A percentile compares a stretch with the other conserved stretches of the same genome.
These are phyloP conservation scores for Neurospora sp. DNA, from an alignment of 495 filamentous ascomycete species.

Conservation along the genomic window DNA sequence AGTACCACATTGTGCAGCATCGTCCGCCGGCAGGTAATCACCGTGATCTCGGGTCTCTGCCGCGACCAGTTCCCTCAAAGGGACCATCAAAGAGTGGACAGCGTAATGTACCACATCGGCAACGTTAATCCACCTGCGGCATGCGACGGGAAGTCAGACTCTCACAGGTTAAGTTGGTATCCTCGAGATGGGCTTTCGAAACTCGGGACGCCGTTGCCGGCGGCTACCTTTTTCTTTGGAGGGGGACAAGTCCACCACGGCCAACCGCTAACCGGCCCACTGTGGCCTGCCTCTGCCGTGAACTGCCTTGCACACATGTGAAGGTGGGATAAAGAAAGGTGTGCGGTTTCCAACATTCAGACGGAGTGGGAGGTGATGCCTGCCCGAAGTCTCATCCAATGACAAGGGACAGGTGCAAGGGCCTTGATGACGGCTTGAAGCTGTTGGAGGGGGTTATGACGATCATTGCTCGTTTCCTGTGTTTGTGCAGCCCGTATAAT, in stretches of 20 bases:
- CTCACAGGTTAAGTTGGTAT: neutral
- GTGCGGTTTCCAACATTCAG: neutral
- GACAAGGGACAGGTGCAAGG: neutral
- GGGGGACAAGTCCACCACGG: neutral
- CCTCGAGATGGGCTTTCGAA: neutral
- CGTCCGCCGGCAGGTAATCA: neutral
- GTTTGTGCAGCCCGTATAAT: neutral
- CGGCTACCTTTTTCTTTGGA: neutral
- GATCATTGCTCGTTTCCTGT: neutral
- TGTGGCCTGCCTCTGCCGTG: neutral
- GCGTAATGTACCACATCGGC: neutral
- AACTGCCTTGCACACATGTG: neutral
- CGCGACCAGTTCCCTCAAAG: neutral
- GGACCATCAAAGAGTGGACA: neutral
- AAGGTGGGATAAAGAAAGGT: neutral
- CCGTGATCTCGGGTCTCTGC: neutral
- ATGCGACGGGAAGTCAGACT: neutral
- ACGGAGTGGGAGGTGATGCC: neutral
- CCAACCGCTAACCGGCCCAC: neutral
- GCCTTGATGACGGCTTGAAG: neutral
- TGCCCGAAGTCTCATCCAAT: neutral
- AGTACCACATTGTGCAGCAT: neutral
- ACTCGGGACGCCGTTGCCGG: neutral
- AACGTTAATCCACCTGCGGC: neutral
- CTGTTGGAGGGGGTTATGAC: neutral